Percentiles rank a stretch among this genome's conserved stretches.
These are phyloP conservation scores for Plasmodium ovale DNA, from an alignment of 169 alveolate genomes.

Conservation along the genomic window DNA sequence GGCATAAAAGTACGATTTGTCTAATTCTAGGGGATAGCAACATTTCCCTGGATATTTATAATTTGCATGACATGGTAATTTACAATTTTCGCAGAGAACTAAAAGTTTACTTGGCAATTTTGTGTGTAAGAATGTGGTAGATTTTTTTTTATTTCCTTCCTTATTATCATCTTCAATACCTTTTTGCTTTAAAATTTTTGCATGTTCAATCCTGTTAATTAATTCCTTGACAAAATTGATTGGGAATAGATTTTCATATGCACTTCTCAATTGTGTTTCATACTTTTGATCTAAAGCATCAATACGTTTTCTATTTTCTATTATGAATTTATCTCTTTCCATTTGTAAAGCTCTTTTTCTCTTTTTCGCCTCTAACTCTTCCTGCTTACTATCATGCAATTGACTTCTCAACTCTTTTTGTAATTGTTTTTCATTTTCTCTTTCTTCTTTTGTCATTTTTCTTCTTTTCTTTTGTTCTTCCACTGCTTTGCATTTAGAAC, in stretches of 20 bases:
- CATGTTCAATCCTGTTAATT: conserved; percentile 79
- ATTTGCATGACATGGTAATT: conserved; percentile 83
- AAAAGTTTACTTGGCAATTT: conserved; percentile 80
- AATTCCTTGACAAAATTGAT: conserved; percentile 82
- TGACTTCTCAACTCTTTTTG: conserved; percentile 88
- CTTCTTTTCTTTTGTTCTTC: conserved; percentile 91
- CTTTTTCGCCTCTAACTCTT: conserved; percentile 80
- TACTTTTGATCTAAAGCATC: conserved; percentile 78
- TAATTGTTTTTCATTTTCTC: conserved; percentile 85
- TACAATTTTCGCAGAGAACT: conserved; percentile 86
- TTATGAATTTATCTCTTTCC: conserved; percentile 73
- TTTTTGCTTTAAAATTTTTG: conserved; percentile 50
- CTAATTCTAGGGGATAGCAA: conserved; percentile 81
- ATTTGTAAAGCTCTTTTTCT: conserved; percentile 73
- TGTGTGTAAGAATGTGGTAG: conserved; percentile 79
- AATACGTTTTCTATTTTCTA: conserved; percentile 70
- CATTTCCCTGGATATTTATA: conserved; percentile 83
- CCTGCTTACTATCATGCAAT: conserved; percentile 80
- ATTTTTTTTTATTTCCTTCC: conserved; percentile 76
- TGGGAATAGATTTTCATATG: conserved; percentile 84
- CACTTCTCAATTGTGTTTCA: conserved; percentile 78
- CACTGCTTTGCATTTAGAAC: conserved; percentile 92
- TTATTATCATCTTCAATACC: conserved; percentile 82
- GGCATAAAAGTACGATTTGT: conserved; percentile 78
- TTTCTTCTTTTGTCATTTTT: conserved; percentile 88